Evolutionary conservation across 2,329 filamentous ascomycete genomes (phyloP).

Genomic region (Paraphaeosphaeria minitans): DNA sequence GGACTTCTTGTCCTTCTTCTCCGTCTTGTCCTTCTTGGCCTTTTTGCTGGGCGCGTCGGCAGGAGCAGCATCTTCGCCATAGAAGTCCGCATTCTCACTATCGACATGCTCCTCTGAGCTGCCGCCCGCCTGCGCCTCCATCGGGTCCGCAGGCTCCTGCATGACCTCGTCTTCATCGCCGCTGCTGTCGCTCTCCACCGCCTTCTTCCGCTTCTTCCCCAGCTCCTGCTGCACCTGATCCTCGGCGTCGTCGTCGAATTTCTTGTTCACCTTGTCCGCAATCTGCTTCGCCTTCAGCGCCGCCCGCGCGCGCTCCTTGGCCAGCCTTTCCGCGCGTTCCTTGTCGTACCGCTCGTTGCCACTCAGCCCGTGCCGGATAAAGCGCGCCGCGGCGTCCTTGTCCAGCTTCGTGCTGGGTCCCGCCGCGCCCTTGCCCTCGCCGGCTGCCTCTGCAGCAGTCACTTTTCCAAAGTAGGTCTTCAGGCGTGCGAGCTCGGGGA

Average conservation of each 20-base stretch:
- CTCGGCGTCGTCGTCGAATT: conserved; percentile 36
- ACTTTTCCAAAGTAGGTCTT: conserved; percentile 95
- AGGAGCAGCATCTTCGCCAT: conserved; percentile 10
- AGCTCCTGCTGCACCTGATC: conserved; percentile 21
- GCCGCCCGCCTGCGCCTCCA: neutral
- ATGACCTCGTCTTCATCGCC: conserved; percentile 23
- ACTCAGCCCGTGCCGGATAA: conserved; percentile 79
- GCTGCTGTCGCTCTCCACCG: conserved; percentile 12
- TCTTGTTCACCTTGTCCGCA: conserved; percentile 34
- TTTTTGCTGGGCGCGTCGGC: conserved; percentile 5
- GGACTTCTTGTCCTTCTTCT: conserved; percentile 19
- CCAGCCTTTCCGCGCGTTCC: conserved; percentile 44
- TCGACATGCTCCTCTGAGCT: conserved; percentile 19
- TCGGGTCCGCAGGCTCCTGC: conserved; percentile 23
- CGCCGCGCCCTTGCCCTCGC: conserved; percentile 56
- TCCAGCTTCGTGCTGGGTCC: conserved; percentile 67
- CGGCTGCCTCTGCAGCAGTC: conserved; percentile 66
- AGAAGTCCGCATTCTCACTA: conserved; percentile 21
- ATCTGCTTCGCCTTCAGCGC: conserved; percentile 26
- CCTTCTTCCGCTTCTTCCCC: conserved; percentile 35
- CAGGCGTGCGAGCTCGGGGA: conserved; percentile 82
- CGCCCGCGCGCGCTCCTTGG: conserved; percentile 40
- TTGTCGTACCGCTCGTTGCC: conserved; percentile 54
- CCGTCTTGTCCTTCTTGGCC: conserved; percentile 13
- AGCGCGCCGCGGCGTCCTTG: conserved; percentile 76